phyloP scores from a whole-genome alignment of 164 flowering plant species.

The Macadamia integrifolia region DNA sequence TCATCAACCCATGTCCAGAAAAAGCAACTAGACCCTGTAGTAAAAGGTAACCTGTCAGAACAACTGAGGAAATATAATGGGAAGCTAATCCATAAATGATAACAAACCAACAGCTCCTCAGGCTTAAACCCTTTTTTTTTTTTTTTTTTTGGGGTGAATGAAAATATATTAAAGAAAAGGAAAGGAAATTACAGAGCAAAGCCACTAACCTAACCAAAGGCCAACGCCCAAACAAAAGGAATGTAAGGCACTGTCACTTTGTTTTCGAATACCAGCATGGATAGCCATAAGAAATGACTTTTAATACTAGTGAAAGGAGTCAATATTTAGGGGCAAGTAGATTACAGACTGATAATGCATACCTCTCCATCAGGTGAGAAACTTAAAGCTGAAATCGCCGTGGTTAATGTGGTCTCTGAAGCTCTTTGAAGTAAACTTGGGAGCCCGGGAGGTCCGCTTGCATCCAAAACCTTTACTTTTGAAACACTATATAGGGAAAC shows the following conservation, averaged over 20 bases:
- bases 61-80: neutral
- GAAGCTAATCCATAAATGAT: neutral
- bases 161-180: too few relatives aligned
- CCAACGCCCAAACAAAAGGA: too few relatives aligned
- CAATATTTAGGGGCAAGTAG: neutral
- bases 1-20: constrained; percentile 92
- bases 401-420: constrained; percentile 41
- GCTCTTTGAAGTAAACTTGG: constrained; percentile 69
- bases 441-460: constrained; percentile 95
- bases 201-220: too few relatives aligned
- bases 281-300: too few relatives aligned
- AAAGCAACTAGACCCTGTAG: constrained; percentile 92
- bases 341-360: constrained; percentile 4
- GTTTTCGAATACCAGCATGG: too few relatives aligned
- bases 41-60: constrained; percentile 4
- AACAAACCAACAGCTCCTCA: neutral
- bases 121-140: constrained; percentile 5
- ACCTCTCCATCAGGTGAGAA: constrained; percentile 99
- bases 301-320: too few relatives aligned
- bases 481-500: constrained; percentile 41
- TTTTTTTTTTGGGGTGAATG: too few relatives aligned
- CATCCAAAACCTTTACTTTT: constrained; percentile 84
- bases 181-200: too few relatives aligned
- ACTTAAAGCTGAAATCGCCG: constrained; percentile 77
- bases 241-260: too few relatives aligned